Percentiles rank a stretch among this genome's conserved stretches.
Evolutionary conservation across 768 basidiomycete genomes (phyloP).

Genomic region (Boletus barrowsii): DNA sequence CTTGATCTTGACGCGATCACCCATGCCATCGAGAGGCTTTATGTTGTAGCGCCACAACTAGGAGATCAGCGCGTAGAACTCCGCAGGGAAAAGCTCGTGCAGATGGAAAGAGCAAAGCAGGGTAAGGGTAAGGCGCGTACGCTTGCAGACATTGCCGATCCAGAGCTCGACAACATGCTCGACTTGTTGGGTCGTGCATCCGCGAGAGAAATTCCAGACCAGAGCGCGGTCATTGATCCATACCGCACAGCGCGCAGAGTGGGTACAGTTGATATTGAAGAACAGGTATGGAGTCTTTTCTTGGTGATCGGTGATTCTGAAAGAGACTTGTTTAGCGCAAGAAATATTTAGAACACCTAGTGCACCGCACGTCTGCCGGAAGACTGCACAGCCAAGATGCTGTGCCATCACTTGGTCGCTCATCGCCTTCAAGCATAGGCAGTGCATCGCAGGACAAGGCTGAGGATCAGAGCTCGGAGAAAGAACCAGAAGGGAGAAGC

Average conservation of each 20-base stretch:
- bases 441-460: background rate
- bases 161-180: conserved; percentile 68
- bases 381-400: conserved; percentile 82
- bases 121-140: conserved; percentile 50
- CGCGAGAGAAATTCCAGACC: conserved; percentile 61
- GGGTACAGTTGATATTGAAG: conserved; percentile 51
- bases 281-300: conserved; percentile 49
- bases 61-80: conserved; percentile 93
- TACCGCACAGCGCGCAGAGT: conserved; percentile 56
- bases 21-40: conserved; percentile 85
- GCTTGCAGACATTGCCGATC: conserved; percentile 26
- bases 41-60: conserved; percentile 82
- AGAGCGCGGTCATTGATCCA: conserved; percentile 65
- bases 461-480: background rate
- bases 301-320: conserved; percentile 5
- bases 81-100: conserved; percentile 61
- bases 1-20: conserved; percentile 84
- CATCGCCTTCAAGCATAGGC: conserved; percentile 24
- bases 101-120: conserved; percentile 69
- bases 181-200: conserved; percentile 71
- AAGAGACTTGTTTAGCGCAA: conserved; percentile 47
- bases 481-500: background rate
- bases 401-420: conserved; percentile 34
- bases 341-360: conserved; percentile 72
- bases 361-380: conserved; percentile 67